Base-by-base conservation (phyloP, 805 yeast species). In the Candida sithepensis region DNA sequence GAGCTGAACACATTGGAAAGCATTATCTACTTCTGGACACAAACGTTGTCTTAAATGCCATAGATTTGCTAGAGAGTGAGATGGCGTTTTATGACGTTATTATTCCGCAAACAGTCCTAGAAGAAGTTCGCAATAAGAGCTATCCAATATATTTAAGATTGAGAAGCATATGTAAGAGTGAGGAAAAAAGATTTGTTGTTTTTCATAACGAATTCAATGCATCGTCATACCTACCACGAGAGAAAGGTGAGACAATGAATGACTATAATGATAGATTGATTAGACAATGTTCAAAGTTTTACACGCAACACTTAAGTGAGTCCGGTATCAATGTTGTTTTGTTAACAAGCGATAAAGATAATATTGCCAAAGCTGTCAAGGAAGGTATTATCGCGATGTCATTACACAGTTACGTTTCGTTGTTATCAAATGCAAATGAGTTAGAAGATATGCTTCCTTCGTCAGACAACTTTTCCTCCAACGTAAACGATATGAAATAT, bases 241-340 rank as follows among this genome's bases (percentile, higher is more conserved):
- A 68, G 28, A 71, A 71, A 34, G 78, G 79, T 43, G 97, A 94
- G 66, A 61, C 84, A 10, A 84, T 87, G 53, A 89, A 92, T 61
- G 98, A 92, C 66, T 77, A 92, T 63, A 92, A 92, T 60, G 98
- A 92, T 66, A 72, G 97, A 54, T 89, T 97, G 23, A 90, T 94
- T 41, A 77, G 97, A 64, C 75, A 74, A 48, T 79, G 86, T 19
- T 82, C 87, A 22, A 61, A 74, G 38, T 94, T 90, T 86, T 94
- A 82, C 64, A 66, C 76, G 19, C 56, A 67, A 13, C 99, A 94
- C 69, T 68, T 94, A 46, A 60, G 68, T 28, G 48, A 57, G 44
- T 56, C 59, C 2, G 66, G 61, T 7, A 75, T 86, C 43, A 71
- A 70, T 20, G 66, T 79, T 3, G 69, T 85, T 0, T 69, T 86